These are phyloP conservation scores for Fomitopsis serialis DNA, from an alignment of 768 basidiomycete species.

Conservation along the genomic window DNA sequence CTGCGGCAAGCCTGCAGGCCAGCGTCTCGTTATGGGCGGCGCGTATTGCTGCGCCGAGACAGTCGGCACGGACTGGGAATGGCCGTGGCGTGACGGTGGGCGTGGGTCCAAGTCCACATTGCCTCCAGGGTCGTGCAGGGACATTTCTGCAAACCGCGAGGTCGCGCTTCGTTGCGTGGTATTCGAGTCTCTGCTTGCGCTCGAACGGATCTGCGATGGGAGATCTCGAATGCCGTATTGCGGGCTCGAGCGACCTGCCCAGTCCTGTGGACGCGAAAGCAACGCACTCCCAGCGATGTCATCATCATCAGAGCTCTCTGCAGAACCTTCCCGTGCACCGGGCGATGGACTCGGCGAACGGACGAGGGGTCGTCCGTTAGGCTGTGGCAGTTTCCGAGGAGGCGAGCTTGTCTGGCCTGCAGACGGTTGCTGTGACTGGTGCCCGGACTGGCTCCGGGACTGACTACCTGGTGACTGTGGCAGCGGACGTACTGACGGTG, in stretches of 20 bases:
- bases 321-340: not conserved
- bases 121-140: not conserved
- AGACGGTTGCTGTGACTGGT: not conserved
- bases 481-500: conserved; percentile 8
- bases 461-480: conserved; percentile 8
- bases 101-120: not conserved
- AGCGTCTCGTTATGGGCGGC: conserved; percentile 7
- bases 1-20: conserved; percentile 19
- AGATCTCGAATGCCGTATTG: conserved; percentile 41
- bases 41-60: conserved; percentile 10
- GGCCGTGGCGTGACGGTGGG: conserved; percentile 1
- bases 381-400: not conserved
- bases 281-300: conserved; percentile 12
- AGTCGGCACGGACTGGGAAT: conserved; percentile 7
- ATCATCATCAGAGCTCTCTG: conserved; percentile 12
- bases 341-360: not conserved
- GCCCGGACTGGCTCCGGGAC: not conserved
- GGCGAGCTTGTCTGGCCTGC: conserved; percentile 3
- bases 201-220: conserved; percentile 22
- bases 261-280: conserved; percentile 1
- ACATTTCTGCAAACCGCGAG: conserved; percentile 20
- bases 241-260: conserved; percentile 16
- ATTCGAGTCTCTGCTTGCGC: conserved; percentile 1
- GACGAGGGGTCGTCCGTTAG: not conserved
- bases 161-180: conserved; percentile 8